Evolutionary conservation across 768 basidiomycete species (phyloP).

Genomic region (Boletellus emodensis): DNA sequence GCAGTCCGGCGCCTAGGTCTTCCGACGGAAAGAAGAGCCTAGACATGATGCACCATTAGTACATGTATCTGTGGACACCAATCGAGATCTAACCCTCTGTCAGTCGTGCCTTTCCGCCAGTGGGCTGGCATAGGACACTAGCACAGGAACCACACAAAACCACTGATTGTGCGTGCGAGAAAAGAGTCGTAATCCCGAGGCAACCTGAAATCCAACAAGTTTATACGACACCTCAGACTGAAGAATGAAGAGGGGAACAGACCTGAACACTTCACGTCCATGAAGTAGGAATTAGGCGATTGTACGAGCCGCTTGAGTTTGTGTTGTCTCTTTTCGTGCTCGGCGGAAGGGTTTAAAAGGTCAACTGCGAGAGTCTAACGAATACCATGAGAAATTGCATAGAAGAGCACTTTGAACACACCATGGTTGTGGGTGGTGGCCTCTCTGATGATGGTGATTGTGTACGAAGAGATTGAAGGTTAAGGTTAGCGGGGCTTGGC

Average conservation of each 20-base stretch:
- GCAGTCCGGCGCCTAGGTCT: constrained; percentile 53
- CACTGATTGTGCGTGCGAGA: constrained; percentile 99
- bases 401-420: constrained; percentile 1
- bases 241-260: constrained; percentile 24
- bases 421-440: constrained; percentile 16
- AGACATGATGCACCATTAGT: constrained; percentile 15
- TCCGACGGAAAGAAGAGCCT: constrained; percentile 98
- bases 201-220: constrained; percentile 55
- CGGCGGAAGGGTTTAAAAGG: constrained; percentile 92
- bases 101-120: constrained; percentile 95
- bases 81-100: constrained; percentile 77
- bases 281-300: constrained; percentile 98
- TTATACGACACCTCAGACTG: not conserved
- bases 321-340: constrained; percentile 85
- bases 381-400: constrained; percentile 4
- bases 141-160: constrained; percentile 92
- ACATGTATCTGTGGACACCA: not conserved
- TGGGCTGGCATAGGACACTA: constrained; percentile 94
- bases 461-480: constrained; percentile 18
- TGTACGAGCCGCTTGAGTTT: constrained; percentile 99
- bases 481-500: constrained; percentile 21
- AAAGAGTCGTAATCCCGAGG: constrained; percentile 94
- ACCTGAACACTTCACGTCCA: constrained; percentile 99
- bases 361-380: constrained; percentile 93
- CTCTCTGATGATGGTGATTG: constrained; percentile 22